Evolutionary conservation across 2,329 filamentous ascomycete genomes (phyloP).

Genomic region (Pseudogymnoascus verrucosus): DNA sequence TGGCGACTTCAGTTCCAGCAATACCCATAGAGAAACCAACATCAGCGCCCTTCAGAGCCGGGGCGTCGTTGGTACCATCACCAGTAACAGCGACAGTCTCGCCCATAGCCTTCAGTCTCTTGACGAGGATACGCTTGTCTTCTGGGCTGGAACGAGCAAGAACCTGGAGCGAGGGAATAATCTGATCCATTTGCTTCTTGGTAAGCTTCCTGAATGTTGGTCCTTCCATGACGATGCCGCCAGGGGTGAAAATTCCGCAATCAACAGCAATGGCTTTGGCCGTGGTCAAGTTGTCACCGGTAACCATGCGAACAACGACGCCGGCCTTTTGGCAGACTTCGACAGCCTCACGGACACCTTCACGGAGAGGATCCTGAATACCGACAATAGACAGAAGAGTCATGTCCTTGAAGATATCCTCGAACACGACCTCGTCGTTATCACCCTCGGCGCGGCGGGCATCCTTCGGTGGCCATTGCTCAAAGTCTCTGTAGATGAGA

Average conservation of each 20-base stretch:
- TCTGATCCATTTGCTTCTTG: slow-evolving; percentile 48
- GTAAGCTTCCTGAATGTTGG: slow-evolving; percentile 56
- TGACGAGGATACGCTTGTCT: slow-evolving; percentile 60
- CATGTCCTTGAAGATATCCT: slow-evolving; percentile 63
- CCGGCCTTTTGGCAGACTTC: slow-evolving; percentile 59
- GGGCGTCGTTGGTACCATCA: slow-evolving; percentile 59
- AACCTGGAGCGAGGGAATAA: slow-evolving; percentile 56
- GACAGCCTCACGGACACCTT: slow-evolving; percentile 61
- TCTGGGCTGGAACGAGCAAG: slow-evolving; percentile 62
- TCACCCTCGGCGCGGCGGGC: slow-evolving; percentile 53
- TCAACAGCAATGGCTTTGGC: slow-evolving; percentile 66
- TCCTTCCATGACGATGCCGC: slow-evolving; percentile 60
- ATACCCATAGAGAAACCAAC: slow-evolving; percentile 64
- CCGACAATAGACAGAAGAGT: slow-evolving; percentile 64
- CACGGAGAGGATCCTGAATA: slow-evolving; percentile 66
- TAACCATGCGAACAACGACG: slow-evolving; percentile 67
- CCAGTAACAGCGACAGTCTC: slow-evolving; percentile 60
- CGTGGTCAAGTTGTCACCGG: slow-evolving; percentile 64
- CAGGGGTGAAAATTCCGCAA: slow-evolving; percentile 56
- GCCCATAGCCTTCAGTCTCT: slow-evolving; percentile 54
- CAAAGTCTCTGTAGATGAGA: slow-evolving; percentile 65
- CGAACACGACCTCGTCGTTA: slow-evolving; percentile 52
- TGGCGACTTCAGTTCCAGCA: slow-evolving; percentile 56
- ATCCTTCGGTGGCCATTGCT: slow-evolving; percentile 55
- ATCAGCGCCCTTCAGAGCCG: slow-evolving; percentile 57